phyloP scores from a whole-genome alignment of 1,139 yeast genomes.

The Candida sp. region DNA sequence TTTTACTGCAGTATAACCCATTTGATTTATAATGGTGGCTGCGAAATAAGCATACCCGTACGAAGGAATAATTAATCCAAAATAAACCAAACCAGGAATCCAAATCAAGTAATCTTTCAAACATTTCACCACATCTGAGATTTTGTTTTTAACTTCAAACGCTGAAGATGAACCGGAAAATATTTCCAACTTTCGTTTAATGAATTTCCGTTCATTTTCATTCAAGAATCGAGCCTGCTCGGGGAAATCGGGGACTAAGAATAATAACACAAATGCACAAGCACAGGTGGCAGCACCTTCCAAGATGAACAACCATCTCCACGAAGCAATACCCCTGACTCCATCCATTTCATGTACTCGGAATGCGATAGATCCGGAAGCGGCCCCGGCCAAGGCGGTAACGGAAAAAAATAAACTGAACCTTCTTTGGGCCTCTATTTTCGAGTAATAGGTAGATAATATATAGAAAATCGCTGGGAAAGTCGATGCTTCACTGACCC shows the following conservation, averaged over 20 bases:
- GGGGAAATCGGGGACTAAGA: constrained; percentile 49
- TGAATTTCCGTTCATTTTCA: constrained; percentile 43
- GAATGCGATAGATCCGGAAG: constrained; percentile 41
- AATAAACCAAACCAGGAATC: constrained; percentile 58
- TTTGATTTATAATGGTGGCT: constrained; percentile 55
- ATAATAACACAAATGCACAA: constrained; percentile 54
- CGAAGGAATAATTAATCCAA: constrained; percentile 62
- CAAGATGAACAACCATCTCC: constrained; percentile 75
- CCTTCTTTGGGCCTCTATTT: constrained; percentile 64
- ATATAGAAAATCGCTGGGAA: constrained; percentile 75
- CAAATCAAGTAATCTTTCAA: constrained; percentile 50
- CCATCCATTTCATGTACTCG: constrained; percentile 38
- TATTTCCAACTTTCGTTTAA: constrained; percentile 52
- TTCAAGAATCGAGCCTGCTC: constrained; percentile 51
- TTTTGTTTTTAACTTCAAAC: constrained; percentile 43
- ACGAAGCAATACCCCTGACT: constrained; percentile 41
- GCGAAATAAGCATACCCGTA: constrained; percentile 74
- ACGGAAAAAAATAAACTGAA: constrained; percentile 61
- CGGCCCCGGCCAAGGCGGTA: constrained; percentile 42
- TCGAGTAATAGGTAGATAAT: constrained; percentile 52
- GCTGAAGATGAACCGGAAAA: constrained; percentile 53
- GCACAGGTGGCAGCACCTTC: constrained; percentile 72
- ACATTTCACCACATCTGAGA: constrained; percentile 36
- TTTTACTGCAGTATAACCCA: constrained; percentile 57
- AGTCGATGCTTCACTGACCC: constrained; percentile 65